Conservation (phyloP, 2,329 filamentous ascomycete genomes). For the Fusarium sp. region DNA sequence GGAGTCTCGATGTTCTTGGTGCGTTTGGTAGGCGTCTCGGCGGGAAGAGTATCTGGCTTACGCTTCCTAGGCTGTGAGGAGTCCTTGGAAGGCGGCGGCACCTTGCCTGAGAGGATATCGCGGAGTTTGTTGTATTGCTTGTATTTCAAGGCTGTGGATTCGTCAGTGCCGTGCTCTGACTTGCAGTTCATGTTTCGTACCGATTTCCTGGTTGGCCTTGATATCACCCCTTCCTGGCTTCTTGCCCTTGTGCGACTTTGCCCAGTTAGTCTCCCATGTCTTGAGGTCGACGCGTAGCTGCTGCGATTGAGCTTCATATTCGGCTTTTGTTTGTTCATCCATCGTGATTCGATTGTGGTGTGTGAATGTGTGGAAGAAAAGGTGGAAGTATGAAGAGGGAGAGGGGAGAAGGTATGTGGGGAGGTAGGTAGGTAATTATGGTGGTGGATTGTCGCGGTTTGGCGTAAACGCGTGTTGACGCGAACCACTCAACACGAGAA, state of each 20-base stretch:
- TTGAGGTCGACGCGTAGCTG: slow-evolving; percentile 77
- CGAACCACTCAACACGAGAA: slow-evolving; percentile 41
- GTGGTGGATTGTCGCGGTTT: slow-evolving; percentile 28
- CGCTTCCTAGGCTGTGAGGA: slow-evolving; percentile 54
- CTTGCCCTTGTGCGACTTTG: slow-evolving; percentile 68
- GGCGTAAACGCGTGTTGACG: slow-evolving; percentile 35
- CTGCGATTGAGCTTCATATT: slow-evolving; percentile 62
- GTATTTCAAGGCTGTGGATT: slow-evolving; percentile 72
- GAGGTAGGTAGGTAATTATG: slow-evolving; percentile 5
- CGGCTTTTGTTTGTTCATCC: slow-evolving; percentile 57
- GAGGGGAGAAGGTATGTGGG: slow-evolving; percentile 2
- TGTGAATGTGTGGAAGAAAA: not conserved
- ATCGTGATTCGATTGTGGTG: slow-evolving; percentile 46
- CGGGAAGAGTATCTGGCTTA: slow-evolving; percentile 48
- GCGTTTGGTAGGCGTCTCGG: slow-evolving; percentile 64
- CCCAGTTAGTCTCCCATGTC: slow-evolving; percentile 77
- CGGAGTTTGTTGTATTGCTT: slow-evolving; percentile 78
- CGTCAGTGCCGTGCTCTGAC: not conserved
- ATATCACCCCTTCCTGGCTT: slow-evolving; percentile 82
- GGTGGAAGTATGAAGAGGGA: not conserved
- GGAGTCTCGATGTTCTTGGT: slow-evolving; percentile 60
- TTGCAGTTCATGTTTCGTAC: slow-evolving; percentile 55
- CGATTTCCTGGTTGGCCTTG: slow-evolving; percentile 76
- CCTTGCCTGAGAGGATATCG: slow-evolving; percentile 67
- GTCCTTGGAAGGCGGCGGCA: slow-evolving; percentile 53